Base-by-base conservation (phyloP, 768 basidiomycete species). In the Glaciozyma antarctica region DNA sequence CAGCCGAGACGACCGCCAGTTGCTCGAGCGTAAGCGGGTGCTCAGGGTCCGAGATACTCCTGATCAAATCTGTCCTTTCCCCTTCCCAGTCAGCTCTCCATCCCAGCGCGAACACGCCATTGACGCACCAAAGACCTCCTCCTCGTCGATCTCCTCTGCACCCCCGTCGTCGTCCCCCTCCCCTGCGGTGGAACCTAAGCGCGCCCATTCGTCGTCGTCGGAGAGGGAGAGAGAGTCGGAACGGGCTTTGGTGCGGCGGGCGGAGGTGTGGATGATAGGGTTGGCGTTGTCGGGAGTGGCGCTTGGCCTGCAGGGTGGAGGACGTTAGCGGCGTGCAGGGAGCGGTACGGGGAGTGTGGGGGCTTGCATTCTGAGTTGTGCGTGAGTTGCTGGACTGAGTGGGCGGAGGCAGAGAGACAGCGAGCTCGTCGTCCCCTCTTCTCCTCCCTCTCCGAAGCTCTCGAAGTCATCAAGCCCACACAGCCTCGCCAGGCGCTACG, bases 11-110 rank as follows among this genome's bases (percentile, higher is more conserved):
- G 45, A 99, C 95, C 28, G 88, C 86, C 13, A 99, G 85, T 74
- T 97, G 90, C 75, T 99, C 95, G 54, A 99, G 82, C 22, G 86
- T 88, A 68, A 84, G 80, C 7, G 91, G 89, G 76, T 99, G 92
- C 75, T 99, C 95, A 3, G 94, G 94, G 74, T 97, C 94, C 60
- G 86, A 86, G 53, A 98, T 97, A 5, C 85, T 86, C 63, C 92
- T 83, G 60, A 99, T 87, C 24, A 98, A 82, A 70, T 95, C 94
- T 70, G 62, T 77, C n/a, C 16, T n/a, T n/a, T n/a, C 10, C 16
- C 9, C 2, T 17, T 16, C 13, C 32, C 2, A 21, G 21, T 8
- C 28, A 13, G 45, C n/a, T 30, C 24, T 10, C n/a, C 13, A 5
- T 24, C 45, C 17, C 32, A n/a, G n/a, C n/a, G 38, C 65, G 16